These are phyloP conservation scores for Schwanniomyces sp. DNA, from an alignment of 805 yeast genomes.

Conservation along the genomic window DNA sequence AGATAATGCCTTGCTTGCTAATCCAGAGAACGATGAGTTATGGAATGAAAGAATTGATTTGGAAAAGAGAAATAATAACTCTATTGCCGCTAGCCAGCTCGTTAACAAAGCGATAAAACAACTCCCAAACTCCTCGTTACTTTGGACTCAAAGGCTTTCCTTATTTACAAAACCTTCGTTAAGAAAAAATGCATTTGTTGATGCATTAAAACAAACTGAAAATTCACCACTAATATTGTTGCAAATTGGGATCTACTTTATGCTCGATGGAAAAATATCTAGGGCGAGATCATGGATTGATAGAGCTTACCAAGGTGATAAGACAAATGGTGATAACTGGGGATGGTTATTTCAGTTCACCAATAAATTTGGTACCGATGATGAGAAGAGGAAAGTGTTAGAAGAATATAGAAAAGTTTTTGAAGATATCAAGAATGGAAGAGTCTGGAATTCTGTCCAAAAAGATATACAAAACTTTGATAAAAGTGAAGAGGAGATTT, in stretches of 20 bases:
- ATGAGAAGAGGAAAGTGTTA: constrained; percentile 37
- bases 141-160: constrained; percentile 67
- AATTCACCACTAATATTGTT: constrained; percentile 59
- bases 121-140: constrained; percentile 54
- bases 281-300: constrained; percentile 77
- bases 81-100: constrained; percentile 51
- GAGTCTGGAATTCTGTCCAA: constrained; percentile 51
- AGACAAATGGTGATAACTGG: constrained; percentile 76
- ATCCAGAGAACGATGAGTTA: constrained; percentile 49
- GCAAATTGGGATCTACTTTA: constrained; percentile 66
- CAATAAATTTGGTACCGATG: constrained; percentile 34
- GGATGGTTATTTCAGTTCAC: constrained; percentile 57
- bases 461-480: constrained; percentile 52
- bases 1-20: constrained; percentile 61
- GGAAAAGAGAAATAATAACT: constrained; percentile 53
- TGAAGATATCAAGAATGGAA: constrained; percentile 63
- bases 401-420: constrained; percentile 26
- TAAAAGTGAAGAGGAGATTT: constrained; percentile 37
- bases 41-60: constrained; percentile 60
- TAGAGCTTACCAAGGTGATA: constrained; percentile 56
- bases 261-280: constrained; percentile 59
- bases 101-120: constrained; percentile 58
- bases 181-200: constrained; percentile 58
- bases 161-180: constrained; percentile 48
- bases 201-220: constrained; percentile 67